Evolutionary conservation across 441 rosid species (phyloP).

Genomic region (Biscutella laevigata): DNA sequence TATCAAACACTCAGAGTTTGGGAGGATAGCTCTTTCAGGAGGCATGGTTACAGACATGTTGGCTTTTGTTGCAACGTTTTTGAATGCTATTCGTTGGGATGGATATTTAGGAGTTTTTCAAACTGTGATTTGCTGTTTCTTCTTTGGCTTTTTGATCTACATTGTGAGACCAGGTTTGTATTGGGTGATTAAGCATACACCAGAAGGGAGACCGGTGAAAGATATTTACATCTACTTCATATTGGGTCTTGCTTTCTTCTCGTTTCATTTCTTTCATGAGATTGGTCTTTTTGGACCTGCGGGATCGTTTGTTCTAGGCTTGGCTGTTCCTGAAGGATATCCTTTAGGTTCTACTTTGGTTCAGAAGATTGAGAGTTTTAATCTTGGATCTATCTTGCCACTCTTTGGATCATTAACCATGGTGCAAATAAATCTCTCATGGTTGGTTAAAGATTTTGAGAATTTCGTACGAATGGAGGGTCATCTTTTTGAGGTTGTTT

Average conservation of each 20-base stretch:
- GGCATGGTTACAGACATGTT: constrained; percentile 26
- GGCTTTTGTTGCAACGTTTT: constrained; percentile 1
- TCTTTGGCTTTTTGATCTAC: background rate
- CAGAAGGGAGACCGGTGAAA: constrained; percentile 37
- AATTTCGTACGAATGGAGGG: constrained; percentile 2
- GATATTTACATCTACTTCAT: constrained; percentile 1
- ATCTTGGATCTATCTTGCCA: constrained; percentile 17
- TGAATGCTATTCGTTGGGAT: constrained; percentile 3
- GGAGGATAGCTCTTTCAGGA: constrained; percentile 38
- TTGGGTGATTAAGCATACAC: constrained; percentile 34
- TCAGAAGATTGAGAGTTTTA: constrained; percentile 33
- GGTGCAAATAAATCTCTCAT: constrained; percentile 17
- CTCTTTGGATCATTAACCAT: constrained; percentile 9
- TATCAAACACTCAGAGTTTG: constrained; percentile 55
- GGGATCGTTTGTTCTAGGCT: constrained; percentile 36
- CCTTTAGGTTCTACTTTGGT: constrained; percentile 46
- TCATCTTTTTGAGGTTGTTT: constrained; percentile 12
- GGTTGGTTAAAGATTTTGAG: background rate
- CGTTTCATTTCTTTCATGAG: background rate
- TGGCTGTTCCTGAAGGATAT: constrained; percentile 39
- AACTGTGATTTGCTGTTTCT: background rate
- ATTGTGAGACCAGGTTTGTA: constrained; percentile 33
- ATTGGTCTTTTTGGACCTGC: background rate
- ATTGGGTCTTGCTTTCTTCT: constrained; percentile 17
- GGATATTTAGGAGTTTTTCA: background rate